Conservation (phyloP, 352 stramenopile species). For the Globisporangium cederbergense region DNA sequence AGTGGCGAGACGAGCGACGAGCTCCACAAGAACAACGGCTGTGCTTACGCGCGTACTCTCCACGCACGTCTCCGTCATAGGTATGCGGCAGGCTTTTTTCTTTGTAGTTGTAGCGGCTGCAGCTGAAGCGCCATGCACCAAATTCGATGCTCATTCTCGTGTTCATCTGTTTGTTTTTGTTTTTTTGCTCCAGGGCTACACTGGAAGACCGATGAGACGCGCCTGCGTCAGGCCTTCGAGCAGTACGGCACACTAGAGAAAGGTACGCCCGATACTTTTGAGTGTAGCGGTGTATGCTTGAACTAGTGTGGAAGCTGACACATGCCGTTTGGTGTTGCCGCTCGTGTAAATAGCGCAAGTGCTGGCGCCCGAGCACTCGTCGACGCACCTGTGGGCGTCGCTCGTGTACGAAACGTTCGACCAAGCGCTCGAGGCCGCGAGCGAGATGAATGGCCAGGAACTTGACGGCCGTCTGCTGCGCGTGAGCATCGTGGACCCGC, state of each 20-base stretch:
- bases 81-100: constrained; percentile 18
- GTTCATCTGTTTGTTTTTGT: background rate
- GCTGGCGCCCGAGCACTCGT: constrained; percentile 54
- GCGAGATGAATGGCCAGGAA: constrained; percentile 81
- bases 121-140: constrained; percentile 5
- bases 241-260: constrained; percentile 53
- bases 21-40: background rate
- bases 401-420: constrained; percentile 69
- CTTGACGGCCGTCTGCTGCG: constrained; percentile 71
- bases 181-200: constrained; percentile 44
- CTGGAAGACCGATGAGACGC: constrained; percentile 80
- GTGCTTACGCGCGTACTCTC: constrained; percentile 22
- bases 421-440: constrained; percentile 62
- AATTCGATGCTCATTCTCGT: background rate
- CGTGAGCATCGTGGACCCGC: constrained; percentile 70
- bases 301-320: background rate
- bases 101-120: too few species aligned
- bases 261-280: constrained; percentile 17
- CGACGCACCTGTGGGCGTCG: constrained; percentile 56
- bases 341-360: constrained; percentile 28
- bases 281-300: background rate
- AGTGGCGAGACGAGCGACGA: background rate
- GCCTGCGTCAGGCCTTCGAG: constrained; percentile 53
- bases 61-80: constrained; percentile 56
- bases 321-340: background rate